Conservation (phyloP, 768 basidiomycete species). For the Suillus lakei region DNA sequence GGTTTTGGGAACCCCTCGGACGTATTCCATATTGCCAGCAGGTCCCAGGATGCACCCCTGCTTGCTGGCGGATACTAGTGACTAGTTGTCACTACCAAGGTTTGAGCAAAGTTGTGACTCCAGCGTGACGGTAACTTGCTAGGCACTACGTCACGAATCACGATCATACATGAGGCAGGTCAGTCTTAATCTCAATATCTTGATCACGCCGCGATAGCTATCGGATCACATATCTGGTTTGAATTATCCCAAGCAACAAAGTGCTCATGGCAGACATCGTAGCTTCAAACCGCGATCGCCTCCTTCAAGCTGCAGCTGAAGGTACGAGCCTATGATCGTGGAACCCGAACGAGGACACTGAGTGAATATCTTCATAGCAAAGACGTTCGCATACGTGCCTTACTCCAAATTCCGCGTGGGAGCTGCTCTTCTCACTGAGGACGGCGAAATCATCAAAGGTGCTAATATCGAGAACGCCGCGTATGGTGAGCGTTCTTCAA, state of each 20-base stretch:
- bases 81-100: no score
- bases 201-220: neutral
- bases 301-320: slow-evolving; percentile 65
- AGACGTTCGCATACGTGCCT: slow-evolving; percentile 73
- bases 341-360: slow-evolving; percentile 13
- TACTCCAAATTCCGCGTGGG: slow-evolving; percentile 96
- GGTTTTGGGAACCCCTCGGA: no score
- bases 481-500: slow-evolving; percentile 61
- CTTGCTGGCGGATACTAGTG: no score
- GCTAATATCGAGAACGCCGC: slow-evolving; percentile 95
- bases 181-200: neutral
- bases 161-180: no score
- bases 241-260: neutral
- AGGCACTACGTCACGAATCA: no score
- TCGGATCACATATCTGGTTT: neutral
- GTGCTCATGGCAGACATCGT: slow-evolving; percentile 34
- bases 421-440: slow-evolving; percentile 74
- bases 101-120: no score
- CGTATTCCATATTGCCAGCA: no score
- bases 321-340: slow-evolving; percentile 39
- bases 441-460: slow-evolving; percentile 79
- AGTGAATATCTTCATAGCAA: slow-evolving; percentile 47
- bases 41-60: no score
- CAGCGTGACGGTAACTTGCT: neutral
- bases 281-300: slow-evolving; percentile 45